These are phyloP conservation scores for Themeda triandra DNA, from an alignment of 176 grass and related monocot genomes.

Conservation along the genomic window DNA sequence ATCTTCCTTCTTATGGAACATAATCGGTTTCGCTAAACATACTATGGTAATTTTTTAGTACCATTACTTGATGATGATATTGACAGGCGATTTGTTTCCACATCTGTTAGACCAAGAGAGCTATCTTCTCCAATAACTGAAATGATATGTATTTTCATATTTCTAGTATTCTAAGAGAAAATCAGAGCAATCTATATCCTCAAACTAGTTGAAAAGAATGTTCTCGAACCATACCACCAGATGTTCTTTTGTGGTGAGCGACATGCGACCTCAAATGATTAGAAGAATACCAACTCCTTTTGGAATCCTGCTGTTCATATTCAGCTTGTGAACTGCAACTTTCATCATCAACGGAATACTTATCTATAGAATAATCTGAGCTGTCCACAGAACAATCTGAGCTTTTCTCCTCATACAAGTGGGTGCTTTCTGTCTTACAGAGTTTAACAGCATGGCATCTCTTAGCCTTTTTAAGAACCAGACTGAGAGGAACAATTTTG, in stretches of 20 bases:
- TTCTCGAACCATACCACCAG: constrained; percentile 32
- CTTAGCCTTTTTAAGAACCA: constrained; percentile 74
- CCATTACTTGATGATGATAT: constrained; percentile 30
- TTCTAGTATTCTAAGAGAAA: constrained; percentile 27
- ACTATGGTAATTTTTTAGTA: neutral
- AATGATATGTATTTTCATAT: constrained; percentile 30
- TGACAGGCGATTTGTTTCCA: constrained; percentile 23
- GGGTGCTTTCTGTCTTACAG: constrained; percentile 24
- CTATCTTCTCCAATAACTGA: constrained; percentile 30
- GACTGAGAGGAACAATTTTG: constrained; percentile 82
- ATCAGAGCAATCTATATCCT: neutral
- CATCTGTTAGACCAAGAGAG: constrained; percentile 27
- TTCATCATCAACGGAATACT: constrained; percentile 12
- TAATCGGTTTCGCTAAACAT: constrained; percentile 15
- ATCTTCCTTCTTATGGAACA: neutral
- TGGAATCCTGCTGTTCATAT: constrained; percentile 28
- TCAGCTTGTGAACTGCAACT: constrained; percentile 15
- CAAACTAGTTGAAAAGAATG: constrained; percentile 16
- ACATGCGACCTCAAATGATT: constrained; percentile 14
- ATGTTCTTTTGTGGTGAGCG: constrained; percentile 6
- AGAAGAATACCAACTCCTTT: constrained; percentile 33
- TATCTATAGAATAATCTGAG: constrained; percentile 21
- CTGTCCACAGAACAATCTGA: constrained; percentile 26
- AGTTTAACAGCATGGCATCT: constrained; percentile 40
- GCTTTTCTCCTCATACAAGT: constrained; percentile 26